Evolutionary conservation across 2,329 filamentous ascomycete genomes (phyloP), one percentile per base, ranked within the genome.

Genomic region (Verticillium isaacii): DNA sequence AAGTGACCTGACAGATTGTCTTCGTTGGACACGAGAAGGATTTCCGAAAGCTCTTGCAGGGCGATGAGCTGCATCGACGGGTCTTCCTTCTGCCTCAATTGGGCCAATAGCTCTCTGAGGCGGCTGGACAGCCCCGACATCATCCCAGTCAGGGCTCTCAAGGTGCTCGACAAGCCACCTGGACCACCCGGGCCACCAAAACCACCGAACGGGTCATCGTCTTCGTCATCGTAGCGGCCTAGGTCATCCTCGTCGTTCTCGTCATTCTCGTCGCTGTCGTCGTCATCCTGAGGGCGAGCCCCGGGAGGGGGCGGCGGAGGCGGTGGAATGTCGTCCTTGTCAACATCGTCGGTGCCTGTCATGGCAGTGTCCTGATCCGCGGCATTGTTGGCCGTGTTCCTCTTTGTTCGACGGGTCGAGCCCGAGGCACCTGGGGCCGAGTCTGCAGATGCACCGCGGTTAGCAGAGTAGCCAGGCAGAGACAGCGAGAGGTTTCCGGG

Each of bases 1-100:
- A 99, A 98, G 71, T 97, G 92, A 5, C 95, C 95, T 1, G 94
- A 92, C 12, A 99, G 83, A 67, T 96, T 97, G 72, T 99, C 95
- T 76, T 99, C 95, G 67, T 95, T 98, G 12, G 94, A 97, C 41
- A 99, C 91, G 34, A 99, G 82, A 5, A 99, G 81, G 60, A 98
- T 89, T 75, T 99, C 93, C 0, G 94, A 97, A 7, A 99, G 82
- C 68, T 98, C 94, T 74, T 96, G 92, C 34, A 99, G 80, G 32
- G 94, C 95, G 70, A 97, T 93, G 67, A 97, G 82, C 78, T 99
- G 96, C 45, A 95, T 79, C 0, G 93, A 93, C 6, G 89, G 86
- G 66, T 97, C 92, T 56, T 94, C 91, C 72, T 93, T 94, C 69
- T 91, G 88, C 66, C 89, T 89, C 62, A 99, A 79, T 68, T 89